Evolutionary conservation across 768 basidiomycete species (phyloP).

Genomic region (Pseudohyphozyma bogoriensis): DNA sequence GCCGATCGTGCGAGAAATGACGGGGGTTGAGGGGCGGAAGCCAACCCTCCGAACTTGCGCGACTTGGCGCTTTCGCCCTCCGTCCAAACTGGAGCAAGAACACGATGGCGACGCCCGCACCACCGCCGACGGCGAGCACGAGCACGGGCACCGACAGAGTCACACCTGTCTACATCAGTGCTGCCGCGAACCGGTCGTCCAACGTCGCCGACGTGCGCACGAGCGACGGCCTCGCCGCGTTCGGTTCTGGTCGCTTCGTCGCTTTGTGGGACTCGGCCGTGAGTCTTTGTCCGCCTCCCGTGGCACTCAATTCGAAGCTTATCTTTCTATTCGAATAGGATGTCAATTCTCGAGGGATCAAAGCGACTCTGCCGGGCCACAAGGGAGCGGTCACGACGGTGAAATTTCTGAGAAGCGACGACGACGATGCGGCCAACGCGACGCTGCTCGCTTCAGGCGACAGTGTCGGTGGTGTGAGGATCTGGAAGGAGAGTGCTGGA

Average conservation of each 20-base stretch:
- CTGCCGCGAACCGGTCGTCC: slow-evolving; percentile 36
- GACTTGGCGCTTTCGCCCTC: no score
- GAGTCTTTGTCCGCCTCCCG: slow-evolving; percentile 22
- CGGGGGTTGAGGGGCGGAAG: background rate
- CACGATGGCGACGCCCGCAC: no score
- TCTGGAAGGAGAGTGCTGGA: slow-evolving; percentile 46
- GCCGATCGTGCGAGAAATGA: background rate
- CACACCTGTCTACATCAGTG: slow-evolving; percentile 33
- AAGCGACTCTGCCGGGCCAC: slow-evolving; percentile 65
- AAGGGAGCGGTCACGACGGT: slow-evolving; percentile 63
- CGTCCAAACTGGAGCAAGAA: no score
- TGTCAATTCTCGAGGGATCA: slow-evolving; percentile 48
- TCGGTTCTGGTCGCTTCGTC: slow-evolving; percentile 50
- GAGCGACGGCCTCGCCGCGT: slow-evolving; percentile 45
- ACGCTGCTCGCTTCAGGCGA: slow-evolving; percentile 59
- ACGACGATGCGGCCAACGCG: background rate
- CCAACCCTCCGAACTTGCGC: no score
- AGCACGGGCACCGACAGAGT: background rate
- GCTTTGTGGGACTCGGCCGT: slow-evolving; percentile 55
- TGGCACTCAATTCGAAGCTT: slow-evolving; percentile 1
- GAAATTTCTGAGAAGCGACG: slow-evolving; percentile 49
- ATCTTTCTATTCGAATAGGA: slow-evolving; percentile 40
- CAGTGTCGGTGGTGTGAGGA: slow-evolving; percentile 55
- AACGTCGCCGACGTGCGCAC: slow-evolving; percentile 33
- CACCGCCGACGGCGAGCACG: no score